A percentile compares a stretch with the other conserved stretches of the same genome.
Evolutionary conservation across 768 basidiomycete species (phyloP).

Genomic region (Boletus coccyginus): DNA sequence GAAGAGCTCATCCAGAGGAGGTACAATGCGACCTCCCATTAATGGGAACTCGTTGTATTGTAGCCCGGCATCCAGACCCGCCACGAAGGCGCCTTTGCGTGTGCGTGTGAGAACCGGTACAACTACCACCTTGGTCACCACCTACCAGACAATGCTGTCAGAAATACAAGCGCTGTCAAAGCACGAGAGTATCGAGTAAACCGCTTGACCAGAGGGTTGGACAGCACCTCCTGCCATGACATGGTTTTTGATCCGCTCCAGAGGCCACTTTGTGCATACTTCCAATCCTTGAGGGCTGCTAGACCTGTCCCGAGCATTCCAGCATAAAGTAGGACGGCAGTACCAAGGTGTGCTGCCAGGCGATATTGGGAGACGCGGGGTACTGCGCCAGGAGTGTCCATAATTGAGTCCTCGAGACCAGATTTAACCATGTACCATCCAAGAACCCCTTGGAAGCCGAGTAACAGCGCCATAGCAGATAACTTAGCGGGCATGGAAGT

Average conservation of each 20-base stretch:
- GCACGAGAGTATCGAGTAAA: conserved; percentile 60
- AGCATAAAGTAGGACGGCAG: conserved; percentile 87
- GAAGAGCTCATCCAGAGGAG: conserved; percentile 81
- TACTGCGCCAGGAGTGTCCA: conserved; percentile 79
- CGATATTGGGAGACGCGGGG: conserved; percentile 97
- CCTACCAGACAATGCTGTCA: conserved; percentile 91
- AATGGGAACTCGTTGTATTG: conserved; percentile 98
- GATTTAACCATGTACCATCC: conserved; percentile 99
- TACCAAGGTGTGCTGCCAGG: conserved; percentile 90
- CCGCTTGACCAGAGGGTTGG: conserved; percentile 52
- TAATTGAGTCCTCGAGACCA: conserved; percentile 79
- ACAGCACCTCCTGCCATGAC: conserved; percentile 46
- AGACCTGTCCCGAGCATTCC: conserved; percentile 89
- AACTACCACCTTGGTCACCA: neutral
- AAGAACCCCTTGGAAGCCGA: conserved; percentile 87
- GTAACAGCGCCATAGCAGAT: conserved; percentile 68
- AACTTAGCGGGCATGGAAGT: conserved; percentile 60
- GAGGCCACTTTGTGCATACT: conserved; percentile 51
- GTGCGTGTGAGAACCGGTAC: neutral
- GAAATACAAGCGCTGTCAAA: conserved; percentile 75
- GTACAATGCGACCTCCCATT: conserved; percentile 87
- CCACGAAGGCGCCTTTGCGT: conserved; percentile 88
- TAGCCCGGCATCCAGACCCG: conserved; percentile 93
- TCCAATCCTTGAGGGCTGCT: conserved; percentile 75
- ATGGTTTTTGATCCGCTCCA: conserved; percentile 56